Percentiles rank a stretch among this genome's conserved stretches.
Evolutionary conservation across 163 green algal genomes (phyloP).

Genomic region (Scenedesmus sp.): DNA sequence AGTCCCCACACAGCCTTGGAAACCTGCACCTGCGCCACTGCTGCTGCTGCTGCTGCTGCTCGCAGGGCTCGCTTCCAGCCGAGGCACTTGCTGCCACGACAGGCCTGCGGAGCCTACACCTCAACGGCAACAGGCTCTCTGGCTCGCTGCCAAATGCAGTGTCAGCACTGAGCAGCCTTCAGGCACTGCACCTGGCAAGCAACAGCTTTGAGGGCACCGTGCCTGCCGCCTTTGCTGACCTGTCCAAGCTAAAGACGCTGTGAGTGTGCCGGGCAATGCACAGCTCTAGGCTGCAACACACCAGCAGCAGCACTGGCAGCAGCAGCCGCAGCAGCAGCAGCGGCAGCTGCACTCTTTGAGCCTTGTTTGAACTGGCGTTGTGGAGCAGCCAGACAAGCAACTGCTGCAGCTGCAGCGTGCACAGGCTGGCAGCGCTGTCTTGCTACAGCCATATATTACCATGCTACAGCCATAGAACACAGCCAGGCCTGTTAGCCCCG

Average conservation of each 20-base stretch:
- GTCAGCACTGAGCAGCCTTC: not conserved
- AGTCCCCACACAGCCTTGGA: no score
- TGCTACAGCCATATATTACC: not conserved
- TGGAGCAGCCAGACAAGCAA: no score
- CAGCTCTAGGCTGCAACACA: not conserved
- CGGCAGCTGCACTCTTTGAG: no score
- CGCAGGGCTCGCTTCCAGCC: not conserved
- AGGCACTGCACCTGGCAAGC: not conserved
- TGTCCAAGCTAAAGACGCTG: not conserved
- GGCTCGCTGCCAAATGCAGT: not conserved
- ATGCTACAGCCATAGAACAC: not conserved
- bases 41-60: not conserved
- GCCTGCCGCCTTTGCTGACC: not conserved
- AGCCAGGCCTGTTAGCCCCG: no score
- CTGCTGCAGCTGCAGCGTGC: not conserved
- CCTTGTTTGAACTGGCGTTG: no score
- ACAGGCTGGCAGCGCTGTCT: not conserved
- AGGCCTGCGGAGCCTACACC: not conserved
- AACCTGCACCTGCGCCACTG: not conserved
- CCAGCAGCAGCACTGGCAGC: not conserved
- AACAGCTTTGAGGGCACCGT: not conserved
- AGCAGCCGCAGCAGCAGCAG: not conserved
- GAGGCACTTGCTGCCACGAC: not conserved
- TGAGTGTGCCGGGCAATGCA: not conserved
- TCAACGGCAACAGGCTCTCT: not conserved